Evolutionary conservation across 352 stramenopile genomes (phyloP).

Genomic region (Phytophthora palmivora): DNA sequence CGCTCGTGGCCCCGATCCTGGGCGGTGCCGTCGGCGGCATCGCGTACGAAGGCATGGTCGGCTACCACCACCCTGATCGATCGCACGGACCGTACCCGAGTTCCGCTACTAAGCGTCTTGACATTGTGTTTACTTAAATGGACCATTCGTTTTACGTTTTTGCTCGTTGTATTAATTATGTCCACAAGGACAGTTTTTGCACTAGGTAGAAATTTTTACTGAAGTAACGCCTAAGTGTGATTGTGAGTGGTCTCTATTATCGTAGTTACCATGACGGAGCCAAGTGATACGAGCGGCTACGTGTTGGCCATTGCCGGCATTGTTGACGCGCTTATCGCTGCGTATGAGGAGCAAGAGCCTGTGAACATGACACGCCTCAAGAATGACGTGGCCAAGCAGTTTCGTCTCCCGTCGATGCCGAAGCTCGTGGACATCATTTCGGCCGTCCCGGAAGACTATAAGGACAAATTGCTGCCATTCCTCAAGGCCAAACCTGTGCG

Average conservation of each 20-base stretch:
- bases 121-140: too few species aligned
- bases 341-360: constrained; percentile 89
- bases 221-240: too few species aligned
- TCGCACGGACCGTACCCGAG: too few species aligned
- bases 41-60: too few species aligned
- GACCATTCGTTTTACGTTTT: too few species aligned
- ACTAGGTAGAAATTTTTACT: too few species aligned
- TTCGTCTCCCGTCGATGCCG: constrained; percentile 92
- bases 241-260: background rate
- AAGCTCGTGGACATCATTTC: constrained; percentile 97
- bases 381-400: constrained; percentile 90
- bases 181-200: too few species aligned
- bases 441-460: constrained; percentile 93
- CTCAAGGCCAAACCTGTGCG: constrained; percentile 96
- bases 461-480: constrained; percentile 91
- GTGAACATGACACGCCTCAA: constrained; percentile 96
- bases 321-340: constrained; percentile 91
- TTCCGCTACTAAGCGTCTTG: too few species aligned
- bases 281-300: constrained; percentile 45
- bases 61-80: too few species aligned
- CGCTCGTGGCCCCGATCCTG: too few species aligned
- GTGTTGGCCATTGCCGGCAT: constrained; percentile 91
- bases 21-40: too few species aligned
- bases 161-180: too few species aligned
- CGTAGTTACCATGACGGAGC: background rate